These are phyloP conservation scores for Cladophialophora chaetospira DNA, from an alignment of 2,329 filamentous ascomycete species.

Conservation along the genomic window DNA sequence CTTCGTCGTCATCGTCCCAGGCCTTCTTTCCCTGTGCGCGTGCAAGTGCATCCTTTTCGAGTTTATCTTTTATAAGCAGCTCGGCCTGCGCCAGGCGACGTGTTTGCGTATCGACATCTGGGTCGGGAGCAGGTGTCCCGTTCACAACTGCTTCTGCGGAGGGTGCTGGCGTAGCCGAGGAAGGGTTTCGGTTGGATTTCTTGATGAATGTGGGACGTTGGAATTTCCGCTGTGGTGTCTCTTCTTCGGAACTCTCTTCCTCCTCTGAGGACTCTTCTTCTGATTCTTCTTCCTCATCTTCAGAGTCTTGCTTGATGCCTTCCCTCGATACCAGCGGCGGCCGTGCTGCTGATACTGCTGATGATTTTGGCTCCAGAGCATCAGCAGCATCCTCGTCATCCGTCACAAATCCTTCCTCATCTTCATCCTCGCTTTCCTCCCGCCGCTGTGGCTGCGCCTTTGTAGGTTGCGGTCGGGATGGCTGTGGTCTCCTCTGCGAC, in stretches of 20 bases:
- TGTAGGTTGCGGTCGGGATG: conserved; percentile 40
- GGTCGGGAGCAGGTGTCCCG: conserved; percentile 32
- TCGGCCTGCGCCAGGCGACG: conserved; percentile 72
- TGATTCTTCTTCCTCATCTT: conserved; percentile 31
- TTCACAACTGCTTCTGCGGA: conserved; percentile 19
- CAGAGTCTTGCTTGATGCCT: conserved; percentile 4
- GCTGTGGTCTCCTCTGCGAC: conserved; percentile 45
- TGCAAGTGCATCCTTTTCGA: conserved; percentile 77
- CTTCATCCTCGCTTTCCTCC: conserved; percentile 38
- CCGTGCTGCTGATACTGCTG: conserved; percentile 24
- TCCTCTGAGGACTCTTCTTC: conserved; percentile 46
- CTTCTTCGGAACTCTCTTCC: conserved; percentile 62
- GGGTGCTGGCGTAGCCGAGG: conserved; percentile 22
- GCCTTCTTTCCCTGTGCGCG: conserved; percentile 75
- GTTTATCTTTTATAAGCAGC: conserved; percentile 81
- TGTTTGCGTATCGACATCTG: conserved; percentile 53
- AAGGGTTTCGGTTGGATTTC: conserved; percentile 59
- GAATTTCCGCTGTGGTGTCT: conserved; percentile 57
- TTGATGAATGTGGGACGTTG: conserved; percentile 69
- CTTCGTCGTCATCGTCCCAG: conserved; percentile 79
- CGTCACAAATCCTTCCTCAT: conserved; percentile 64
- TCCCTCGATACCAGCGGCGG: neutral
- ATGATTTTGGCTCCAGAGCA: conserved; percentile 35
- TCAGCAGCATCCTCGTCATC: conserved; percentile 44
- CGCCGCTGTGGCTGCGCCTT: conserved; percentile 17